Evolutionary conservation across 352 stramenopile genomes (phyloP).

Genomic region (Phytophthora sansomeana): DNA sequence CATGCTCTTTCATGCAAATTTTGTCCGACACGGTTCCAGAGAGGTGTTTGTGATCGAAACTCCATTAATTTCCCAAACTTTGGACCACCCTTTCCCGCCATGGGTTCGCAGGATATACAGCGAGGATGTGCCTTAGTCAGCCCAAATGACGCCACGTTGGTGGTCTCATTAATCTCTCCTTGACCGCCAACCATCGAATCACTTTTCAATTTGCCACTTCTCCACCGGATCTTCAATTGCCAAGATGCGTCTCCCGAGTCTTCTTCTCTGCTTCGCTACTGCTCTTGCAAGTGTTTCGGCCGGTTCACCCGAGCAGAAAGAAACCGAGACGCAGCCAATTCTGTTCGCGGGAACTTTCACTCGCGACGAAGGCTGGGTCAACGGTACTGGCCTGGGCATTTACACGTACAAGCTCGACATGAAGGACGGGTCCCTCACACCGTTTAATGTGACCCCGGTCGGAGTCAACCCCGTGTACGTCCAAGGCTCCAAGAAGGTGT

Average conservation of each 20-base stretch:
- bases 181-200: constrained; percentile 3
- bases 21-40: no score
- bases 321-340: constrained; percentile 32
- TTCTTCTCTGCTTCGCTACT: constrained; percentile 30
- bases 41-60: no score
- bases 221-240: background rate
- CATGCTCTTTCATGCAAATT: no score
- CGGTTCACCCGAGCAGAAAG: constrained; percentile 18
- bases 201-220: constrained; percentile 23
- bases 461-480: constrained; percentile 84
- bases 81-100: no score
- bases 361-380: constrained; percentile 73
- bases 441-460: constrained; percentile 42
- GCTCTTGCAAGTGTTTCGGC: constrained; percentile 22
- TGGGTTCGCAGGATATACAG: no score
- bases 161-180: no score
- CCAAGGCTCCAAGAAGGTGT: constrained; percentile 36
- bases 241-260: constrained; percentile 34
- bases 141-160: no score
- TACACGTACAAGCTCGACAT: constrained; percentile 65
- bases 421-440: constrained; percentile 46
- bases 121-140: no score
- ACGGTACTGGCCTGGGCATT: constrained; percentile 71
- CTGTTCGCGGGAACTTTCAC: constrained; percentile 72
- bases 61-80: no score